These are phyloP conservation scores for Acanthamoeba culbertsoni DNA, from an alignment of 208 protist species.

Conservation along the genomic window DNA sequence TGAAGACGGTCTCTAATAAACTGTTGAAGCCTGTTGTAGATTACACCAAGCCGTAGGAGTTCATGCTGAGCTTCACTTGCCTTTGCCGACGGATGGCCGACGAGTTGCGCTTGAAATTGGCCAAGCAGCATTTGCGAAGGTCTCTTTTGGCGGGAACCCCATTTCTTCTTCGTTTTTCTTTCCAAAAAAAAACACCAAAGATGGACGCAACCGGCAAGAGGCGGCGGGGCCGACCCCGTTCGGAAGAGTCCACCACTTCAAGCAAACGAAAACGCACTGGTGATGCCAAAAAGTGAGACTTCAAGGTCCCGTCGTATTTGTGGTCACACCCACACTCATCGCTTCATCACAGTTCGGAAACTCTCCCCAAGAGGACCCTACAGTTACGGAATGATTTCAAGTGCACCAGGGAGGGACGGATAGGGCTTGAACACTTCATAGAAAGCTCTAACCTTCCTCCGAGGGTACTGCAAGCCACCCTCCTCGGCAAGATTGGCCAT, in stretches of 20 bases:
- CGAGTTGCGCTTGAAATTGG: not conserved
- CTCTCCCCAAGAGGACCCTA: not conserved
- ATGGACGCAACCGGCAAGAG: not conserved
- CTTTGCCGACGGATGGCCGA: not conserved
- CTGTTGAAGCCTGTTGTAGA: not conserved
- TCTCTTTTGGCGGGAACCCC: not conserved
- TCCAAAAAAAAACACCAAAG: no score
- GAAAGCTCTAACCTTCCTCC: not conserved
- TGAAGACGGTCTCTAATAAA: not conserved
- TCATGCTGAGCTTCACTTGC: not conserved
- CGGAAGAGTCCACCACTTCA: no score
- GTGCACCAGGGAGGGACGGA: not conserved
- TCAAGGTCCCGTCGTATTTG: no score
- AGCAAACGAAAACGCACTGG: no score
- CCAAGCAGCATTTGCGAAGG: not conserved
- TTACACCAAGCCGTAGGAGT: not conserved
- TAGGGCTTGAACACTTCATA: not conserved
- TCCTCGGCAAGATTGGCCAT: no score
- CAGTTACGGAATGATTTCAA: not conserved
- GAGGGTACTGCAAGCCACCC: not conserved
- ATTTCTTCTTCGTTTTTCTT: not conserved
- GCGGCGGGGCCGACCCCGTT: not conserved
- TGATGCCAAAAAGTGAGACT: no score
- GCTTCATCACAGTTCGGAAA: no score
- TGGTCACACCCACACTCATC: no score